Conservation (phyloP, 306 rosid genomes). For the Cicer arietinum region DNA sequence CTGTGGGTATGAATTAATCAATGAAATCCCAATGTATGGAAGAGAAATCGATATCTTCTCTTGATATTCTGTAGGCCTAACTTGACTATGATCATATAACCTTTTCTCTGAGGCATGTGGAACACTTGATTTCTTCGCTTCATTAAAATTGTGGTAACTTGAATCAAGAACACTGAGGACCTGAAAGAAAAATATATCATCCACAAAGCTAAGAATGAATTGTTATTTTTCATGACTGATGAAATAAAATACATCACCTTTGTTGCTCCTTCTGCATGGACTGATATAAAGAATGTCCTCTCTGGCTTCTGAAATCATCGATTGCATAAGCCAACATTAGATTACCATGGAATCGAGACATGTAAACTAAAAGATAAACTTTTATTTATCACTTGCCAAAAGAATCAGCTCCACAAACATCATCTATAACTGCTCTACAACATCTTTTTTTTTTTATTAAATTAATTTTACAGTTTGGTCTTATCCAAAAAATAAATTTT, state of each 20-base stretch:
- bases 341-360: conserved; percentile 22
- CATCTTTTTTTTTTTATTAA: background rate
- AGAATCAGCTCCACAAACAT: background rate
- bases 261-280: conserved; percentile 94
- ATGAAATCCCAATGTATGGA: conserved; percentile 78
- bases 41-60: conserved; percentile 75
- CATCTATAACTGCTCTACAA: background rate
- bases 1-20: conserved; percentile 77
- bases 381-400: conserved; percentile 1
- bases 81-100: conserved; percentile 62
- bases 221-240: conserved; percentile 5
- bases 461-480: background rate
- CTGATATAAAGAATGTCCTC: conserved; percentile 78
- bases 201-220: background rate
- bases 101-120: conserved; percentile 53
- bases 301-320: conserved; percentile 74
- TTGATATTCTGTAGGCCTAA: conserved; percentile 61
- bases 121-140: conserved; percentile 53
- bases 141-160: conserved; percentile 65
- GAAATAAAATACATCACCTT: conserved; percentile 63
- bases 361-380: conserved; percentile 7
- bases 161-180: conserved; percentile 84
- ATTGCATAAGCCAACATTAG: conserved; percentile 42
- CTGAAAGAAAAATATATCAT: conserved; percentile 50
- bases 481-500: background rate